phyloP scores from a whole-genome alignment of 768 basidiomycete species.

The Russula compacta region DNA sequence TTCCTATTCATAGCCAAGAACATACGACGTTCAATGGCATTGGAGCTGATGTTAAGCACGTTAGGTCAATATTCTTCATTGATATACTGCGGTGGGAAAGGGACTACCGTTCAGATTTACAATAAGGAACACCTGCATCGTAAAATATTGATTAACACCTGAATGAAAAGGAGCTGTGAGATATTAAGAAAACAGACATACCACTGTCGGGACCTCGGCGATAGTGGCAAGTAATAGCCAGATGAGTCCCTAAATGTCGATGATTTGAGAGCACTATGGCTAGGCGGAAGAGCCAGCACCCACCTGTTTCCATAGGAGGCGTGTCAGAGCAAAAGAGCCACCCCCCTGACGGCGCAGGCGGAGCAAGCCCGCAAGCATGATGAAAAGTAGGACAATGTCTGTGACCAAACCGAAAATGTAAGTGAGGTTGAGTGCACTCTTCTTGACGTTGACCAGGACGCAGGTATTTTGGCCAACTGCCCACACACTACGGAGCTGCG shows the following conservation, averaged over 20 bases:
- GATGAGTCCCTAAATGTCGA: not conserved
- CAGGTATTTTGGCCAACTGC: not conserved
- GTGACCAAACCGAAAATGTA: not conserved
- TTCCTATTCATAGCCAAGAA: not conserved
- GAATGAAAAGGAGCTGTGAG: too few relatives aligned
- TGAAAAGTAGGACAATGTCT: not conserved
- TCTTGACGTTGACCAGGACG: not conserved
- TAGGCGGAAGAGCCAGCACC: not conserved
- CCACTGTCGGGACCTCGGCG: not conserved
- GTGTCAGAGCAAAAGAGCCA: not conserved
- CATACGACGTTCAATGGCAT: not conserved
- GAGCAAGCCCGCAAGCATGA: constrained; percentile 7
- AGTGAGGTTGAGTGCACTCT: not conserved
- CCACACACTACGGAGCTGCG: not conserved
- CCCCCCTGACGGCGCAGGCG: not conserved
- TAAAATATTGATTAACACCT: not conserved
- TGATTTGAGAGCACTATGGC: not conserved
- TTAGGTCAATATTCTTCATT: not conserved
- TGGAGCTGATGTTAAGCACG: not conserved
- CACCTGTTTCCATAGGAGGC: constrained; percentile 8
- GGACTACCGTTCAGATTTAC: not conserved
- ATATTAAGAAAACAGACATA: not conserved
- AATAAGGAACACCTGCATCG: not conserved
- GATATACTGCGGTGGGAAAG: not conserved
- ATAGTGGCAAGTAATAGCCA: not conserved